Conservation (phyloP, 23 red algal species). For the Gracilariopsis chorda region DNA sequence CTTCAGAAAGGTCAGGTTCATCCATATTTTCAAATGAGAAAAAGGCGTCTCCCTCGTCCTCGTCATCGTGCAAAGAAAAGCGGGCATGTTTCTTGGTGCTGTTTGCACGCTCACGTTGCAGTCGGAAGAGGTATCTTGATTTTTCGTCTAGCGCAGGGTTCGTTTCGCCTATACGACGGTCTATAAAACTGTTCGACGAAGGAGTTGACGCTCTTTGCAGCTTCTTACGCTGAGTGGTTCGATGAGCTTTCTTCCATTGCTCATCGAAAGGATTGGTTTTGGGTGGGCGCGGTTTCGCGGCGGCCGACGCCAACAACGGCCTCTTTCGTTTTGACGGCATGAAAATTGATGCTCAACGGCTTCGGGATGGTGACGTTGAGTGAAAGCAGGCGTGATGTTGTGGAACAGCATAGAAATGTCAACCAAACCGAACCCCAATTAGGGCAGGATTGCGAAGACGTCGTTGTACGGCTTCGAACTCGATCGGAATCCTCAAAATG, state of each 20-base stretch:
- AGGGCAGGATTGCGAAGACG: no score
- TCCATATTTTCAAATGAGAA: not conserved
- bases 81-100: not conserved
- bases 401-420: no score
- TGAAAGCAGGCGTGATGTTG: no score
- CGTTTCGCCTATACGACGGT: constrained; percentile 60
- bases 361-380: no score
- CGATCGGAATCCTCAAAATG: no score
- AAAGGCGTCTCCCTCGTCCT: not conserved
- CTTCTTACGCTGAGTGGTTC: not conserved
- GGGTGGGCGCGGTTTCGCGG: not conserved
- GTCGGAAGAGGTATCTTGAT: constrained; percentile 42
- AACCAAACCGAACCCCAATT: no score
- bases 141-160: constrained; percentile 25
- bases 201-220: not conserved
- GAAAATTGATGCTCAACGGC: no score
- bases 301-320: not conserved
- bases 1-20: not conserved
- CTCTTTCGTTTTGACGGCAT: not conserved
- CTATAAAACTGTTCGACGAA: constrained; percentile 14
- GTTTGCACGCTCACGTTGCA: constrained; percentile 52
- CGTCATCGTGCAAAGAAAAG: constrained; percentile 29
- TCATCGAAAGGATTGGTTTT: constrained; percentile 33
- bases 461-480: no score
- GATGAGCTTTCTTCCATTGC: constrained; percentile 10